A percentile compares a stretch with the other conserved stretches of the same genome.
These are phyloP conservation scores for Starmerella floris DNA, from an alignment of 805 yeast genomes.

Conservation along the genomic window DNA sequence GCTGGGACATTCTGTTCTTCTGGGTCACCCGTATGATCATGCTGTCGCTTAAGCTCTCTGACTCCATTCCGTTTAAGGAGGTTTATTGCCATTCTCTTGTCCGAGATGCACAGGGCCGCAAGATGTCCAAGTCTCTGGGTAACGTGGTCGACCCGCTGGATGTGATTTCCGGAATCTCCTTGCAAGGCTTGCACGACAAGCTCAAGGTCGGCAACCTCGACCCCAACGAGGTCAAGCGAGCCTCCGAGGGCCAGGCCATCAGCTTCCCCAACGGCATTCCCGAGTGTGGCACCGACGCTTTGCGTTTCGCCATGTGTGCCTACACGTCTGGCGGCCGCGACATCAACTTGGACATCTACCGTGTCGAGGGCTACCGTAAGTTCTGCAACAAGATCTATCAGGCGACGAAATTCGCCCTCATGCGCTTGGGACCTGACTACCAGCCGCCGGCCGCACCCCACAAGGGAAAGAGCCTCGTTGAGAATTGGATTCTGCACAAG, in stretches of 20 bases:
- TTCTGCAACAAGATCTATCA: constrained; percentile 99
- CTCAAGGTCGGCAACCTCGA: constrained; percentile 73
- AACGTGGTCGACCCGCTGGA: constrained; percentile 93
- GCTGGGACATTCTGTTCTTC: constrained; percentile 98
- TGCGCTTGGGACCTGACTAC: constrained; percentile 83
- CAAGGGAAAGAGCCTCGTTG: constrained; percentile 82
- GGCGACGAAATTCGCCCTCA: constrained; percentile 91
- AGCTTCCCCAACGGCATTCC: constrained; percentile 96
- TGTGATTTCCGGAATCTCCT: constrained; percentile 76
- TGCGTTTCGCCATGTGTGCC: constrained; percentile 95
- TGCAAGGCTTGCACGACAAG: constrained; percentile 67
- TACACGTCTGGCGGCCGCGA: constrained; percentile 98
- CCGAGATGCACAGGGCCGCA: constrained; percentile 98
- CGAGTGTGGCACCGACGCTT: constrained; percentile 98
- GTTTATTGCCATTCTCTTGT: constrained; percentile 97
- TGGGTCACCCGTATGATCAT: constrained; percentile 97
- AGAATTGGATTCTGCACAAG: constrained; percentile 90
- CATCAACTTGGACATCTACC: constrained; percentile 84
- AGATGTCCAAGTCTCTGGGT: constrained; percentile 94
- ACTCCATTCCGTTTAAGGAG: constrained; percentile 83
- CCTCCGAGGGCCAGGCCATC: constrained; percentile 72
- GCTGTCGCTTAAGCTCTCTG: constrained; percentile 80
- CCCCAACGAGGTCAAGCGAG: constrained; percentile 74
- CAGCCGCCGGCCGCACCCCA: constrained; percentile 54
- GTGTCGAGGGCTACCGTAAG: constrained; percentile 98